These are phyloP conservation scores for Ascochyta lentis DNA, from an alignment of 2,329 filamentous ascomycete genomes.

Conservation along the genomic window DNA sequence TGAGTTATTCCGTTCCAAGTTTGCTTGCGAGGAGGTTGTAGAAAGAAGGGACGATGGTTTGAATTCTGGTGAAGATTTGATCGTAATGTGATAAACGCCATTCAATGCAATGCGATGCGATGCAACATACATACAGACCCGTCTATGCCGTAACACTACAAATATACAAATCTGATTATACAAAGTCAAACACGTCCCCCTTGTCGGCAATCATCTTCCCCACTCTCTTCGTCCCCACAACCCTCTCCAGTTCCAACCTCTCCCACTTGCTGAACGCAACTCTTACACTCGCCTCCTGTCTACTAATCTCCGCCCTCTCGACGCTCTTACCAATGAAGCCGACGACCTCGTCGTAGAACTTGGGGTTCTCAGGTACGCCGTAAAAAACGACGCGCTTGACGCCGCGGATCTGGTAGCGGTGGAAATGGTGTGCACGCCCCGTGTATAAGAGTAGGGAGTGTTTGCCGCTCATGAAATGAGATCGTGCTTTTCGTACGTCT, in stretches of 20 bases:
- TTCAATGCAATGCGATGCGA: not conserved
- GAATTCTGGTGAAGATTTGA: too few relatives aligned
- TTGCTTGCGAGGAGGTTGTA: too few relatives aligned
- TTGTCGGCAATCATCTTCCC: conserved; percentile 83
- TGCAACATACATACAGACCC: not conserved
- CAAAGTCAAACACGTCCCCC: conserved; percentile 92
- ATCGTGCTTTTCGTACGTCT: conserved; percentile 82
- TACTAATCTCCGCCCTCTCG: conserved; percentile 64
- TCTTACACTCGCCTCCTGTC: conserved; percentile 58
- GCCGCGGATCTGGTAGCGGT: conserved; percentile 81
- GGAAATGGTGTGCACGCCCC: conserved; percentile 95
- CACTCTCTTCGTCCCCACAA: conserved; percentile 82
- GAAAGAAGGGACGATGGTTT: too few relatives aligned
- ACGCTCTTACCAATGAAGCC: conserved; percentile 65
- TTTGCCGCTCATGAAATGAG: conserved; percentile 83
- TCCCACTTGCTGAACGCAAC: conserved; percentile 88
- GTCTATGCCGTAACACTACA: not conserved
- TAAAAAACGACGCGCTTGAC: conserved; percentile 89
- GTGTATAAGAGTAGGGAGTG: conserved; percentile 89
- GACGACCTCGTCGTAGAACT: conserved; percentile 79
- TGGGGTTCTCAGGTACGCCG: conserved; percentile 84
- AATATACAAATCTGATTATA: conserved; percentile 55
- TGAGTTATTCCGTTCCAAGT: too few relatives aligned
- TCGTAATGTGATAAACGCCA: not conserved
- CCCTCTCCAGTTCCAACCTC: conserved; percentile 82